phyloP scores from a whole-genome alignment of 2,329 filamentous ascomycete genomes.

The Venturia carpophila region DNA sequence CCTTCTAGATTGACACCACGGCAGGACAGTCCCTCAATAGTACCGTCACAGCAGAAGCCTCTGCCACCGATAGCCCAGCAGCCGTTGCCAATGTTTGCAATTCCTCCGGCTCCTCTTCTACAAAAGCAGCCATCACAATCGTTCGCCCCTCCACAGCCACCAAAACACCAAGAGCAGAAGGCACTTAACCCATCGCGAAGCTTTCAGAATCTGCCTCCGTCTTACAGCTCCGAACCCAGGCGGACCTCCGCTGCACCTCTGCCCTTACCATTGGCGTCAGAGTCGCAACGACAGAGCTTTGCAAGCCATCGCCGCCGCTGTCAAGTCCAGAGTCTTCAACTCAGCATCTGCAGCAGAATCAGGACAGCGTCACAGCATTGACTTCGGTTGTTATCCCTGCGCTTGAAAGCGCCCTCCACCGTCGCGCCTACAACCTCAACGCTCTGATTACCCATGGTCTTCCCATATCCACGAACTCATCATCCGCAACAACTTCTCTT shows the following conservation, averaged over 20 bases:
- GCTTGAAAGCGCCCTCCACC: constrained; percentile 79
- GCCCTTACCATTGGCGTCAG: constrained; percentile 5
- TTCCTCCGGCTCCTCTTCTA: neutral
- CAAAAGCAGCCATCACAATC: neutral
- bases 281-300: neutral
- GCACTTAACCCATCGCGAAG: neutral
- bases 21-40: constrained; percentile 13
- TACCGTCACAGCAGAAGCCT: constrained; percentile 16
- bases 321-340: constrained; percentile 11
- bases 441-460: constrained; percentile 40
- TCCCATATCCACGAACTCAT: constrained; percentile 12
- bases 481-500: constrained; percentile 7
- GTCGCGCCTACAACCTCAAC: constrained; percentile 56
- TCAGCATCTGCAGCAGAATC: constrained; percentile 16
- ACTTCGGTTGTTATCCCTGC: constrained; percentile 90
- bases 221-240: constrained; percentile 1
- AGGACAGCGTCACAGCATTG: constrained; percentile 66
- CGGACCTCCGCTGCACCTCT: constrained; percentile 8
- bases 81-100: constrained; percentile 26
- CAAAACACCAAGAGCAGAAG: neutral
- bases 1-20: constrained; percentile 18
- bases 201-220: neutral
- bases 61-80: constrained; percentile 28
- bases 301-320: constrained; percentile 19
- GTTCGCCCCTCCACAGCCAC: constrained; percentile 9